Percentiles rank a stretch among this genome's conserved stretches.
phyloP scores from a whole-genome alignment of 768 basidiomycete genomes.

The Pulveroboletus ravenelii region DNA sequence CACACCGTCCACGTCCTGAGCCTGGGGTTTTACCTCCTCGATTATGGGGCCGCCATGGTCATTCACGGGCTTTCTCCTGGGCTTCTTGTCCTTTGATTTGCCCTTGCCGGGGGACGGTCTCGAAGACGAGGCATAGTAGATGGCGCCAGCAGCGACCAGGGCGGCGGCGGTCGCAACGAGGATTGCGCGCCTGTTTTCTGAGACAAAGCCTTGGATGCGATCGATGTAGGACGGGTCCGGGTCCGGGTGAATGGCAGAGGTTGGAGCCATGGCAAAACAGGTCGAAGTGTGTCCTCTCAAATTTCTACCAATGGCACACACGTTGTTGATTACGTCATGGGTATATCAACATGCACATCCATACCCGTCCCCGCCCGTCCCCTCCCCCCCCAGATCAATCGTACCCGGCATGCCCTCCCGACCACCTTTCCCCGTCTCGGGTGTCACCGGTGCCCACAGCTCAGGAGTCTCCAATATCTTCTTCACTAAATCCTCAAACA shows the following conservation, averaged over 20 bases:
- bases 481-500: constrained; percentile 72
- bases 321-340: constrained; percentile 23
- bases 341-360: constrained; percentile 33
- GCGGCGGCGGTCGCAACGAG: constrained; percentile 70
- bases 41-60: constrained; percentile 70
- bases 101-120: constrained; percentile 36
- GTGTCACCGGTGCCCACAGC: constrained; percentile 54
- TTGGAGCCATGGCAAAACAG: constrained; percentile 21
- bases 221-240: constrained; percentile 41
- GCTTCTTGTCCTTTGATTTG: constrained; percentile 43
- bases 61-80: constrained; percentile 53
- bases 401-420: constrained; percentile 39
- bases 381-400: constrained; percentile 31
- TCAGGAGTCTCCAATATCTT: constrained; percentile 80
- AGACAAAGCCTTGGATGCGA: constrained; percentile 63
- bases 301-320: constrained; percentile 8
- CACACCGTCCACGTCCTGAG: constrained; percentile 32
- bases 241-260: not conserved
- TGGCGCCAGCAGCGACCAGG: constrained; percentile 64
- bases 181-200: constrained; percentile 75
- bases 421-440: constrained; percentile 8
- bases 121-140: constrained; percentile 58
- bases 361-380: constrained; percentile 11
- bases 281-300: not conserved
- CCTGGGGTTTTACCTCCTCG: constrained; percentile 62